Percentiles rank a stretch among this genome's conserved stretches.
These are phyloP conservation scores for Eleusine coracana DNA, from an alignment of 176 grass and related monocot genomes.

Conservation along the genomic window DNA sequence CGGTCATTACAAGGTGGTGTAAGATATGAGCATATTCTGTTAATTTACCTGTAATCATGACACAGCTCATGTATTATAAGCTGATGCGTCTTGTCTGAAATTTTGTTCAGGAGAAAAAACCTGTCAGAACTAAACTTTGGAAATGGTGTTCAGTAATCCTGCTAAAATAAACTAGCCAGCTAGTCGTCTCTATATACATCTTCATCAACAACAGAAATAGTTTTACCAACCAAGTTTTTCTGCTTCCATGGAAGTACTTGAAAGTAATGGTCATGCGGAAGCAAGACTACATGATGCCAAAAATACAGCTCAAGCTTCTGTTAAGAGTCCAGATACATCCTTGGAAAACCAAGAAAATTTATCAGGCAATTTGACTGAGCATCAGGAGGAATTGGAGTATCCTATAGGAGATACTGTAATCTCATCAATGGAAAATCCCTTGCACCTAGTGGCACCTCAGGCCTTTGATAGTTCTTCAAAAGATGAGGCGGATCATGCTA, in stretches of 20 bases:
- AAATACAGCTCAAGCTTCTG: constrained; percentile 17
- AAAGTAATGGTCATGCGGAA: constrained; percentile 21
- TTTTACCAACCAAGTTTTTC: constrained; percentile 8
- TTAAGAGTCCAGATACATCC: constrained; percentile 22
- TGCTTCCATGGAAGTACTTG: constrained; percentile 39
- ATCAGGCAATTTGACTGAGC: constrained; percentile 29
- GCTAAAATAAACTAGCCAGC: constrained; percentile 18
- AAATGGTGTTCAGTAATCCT: constrained; percentile 12
- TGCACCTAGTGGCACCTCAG: not conserved
- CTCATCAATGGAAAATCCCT: constrained; percentile 15
- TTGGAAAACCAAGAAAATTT: constrained; percentile 27
- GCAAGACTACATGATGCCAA: constrained; percentile 4
- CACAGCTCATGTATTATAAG: constrained; percentile 4
- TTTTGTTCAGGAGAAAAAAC: constrained; percentile 24
- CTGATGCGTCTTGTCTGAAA: not conserved
- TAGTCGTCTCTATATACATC: constrained; percentile 27
- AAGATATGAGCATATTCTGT: not conserved
- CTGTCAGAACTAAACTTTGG: not conserved
- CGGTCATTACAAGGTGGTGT: not conserved
- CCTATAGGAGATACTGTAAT: constrained; percentile 5
- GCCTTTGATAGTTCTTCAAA: constrained; percentile 15
- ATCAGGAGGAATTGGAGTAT: not conserved
- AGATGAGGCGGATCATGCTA: constrained; percentile 11
- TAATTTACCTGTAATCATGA: not conserved
- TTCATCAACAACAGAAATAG: constrained; percentile 23